Percentiles rank a stretch among this genome's conserved stretches.
Evolutionary conservation across 306 rosid genomes (phyloP).

Genomic region (Carpinus fangiana): DNA sequence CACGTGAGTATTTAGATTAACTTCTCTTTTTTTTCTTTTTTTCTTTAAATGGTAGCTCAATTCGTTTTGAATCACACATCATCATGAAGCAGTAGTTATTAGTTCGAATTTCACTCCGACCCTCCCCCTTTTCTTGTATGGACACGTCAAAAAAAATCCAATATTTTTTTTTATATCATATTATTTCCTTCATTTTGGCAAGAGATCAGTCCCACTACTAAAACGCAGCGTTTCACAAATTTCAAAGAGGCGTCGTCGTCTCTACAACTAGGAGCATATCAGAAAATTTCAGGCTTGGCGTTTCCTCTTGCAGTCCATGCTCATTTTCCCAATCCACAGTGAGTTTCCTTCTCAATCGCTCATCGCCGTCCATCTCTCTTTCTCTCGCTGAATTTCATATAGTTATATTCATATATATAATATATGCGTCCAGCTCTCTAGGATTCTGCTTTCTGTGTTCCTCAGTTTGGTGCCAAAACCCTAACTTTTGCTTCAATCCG

Average conservation of each 20-base stretch:
- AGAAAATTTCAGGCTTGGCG: constrained; percentile 2
- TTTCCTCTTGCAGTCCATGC: constrained; percentile 19
- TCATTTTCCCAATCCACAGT: not conserved
- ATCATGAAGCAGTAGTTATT: no score
- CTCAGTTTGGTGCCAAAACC: constrained; percentile 11
- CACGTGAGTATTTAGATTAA: no score
- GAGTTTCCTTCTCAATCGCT: not conserved
- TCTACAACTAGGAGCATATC: not conserved
- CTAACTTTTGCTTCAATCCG: constrained; percentile 2
- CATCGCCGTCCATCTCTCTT: not conserved
- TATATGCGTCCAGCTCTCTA: not conserved
- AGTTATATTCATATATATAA: not conserved
- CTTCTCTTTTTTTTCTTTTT: no score
- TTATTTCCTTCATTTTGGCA: no score
- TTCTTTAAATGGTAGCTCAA: no score
- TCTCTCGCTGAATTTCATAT: not conserved
- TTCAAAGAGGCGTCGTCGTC: not conserved
- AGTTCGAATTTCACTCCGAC: no score
- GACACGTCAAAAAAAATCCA: no score
- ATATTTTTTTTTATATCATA: no score
- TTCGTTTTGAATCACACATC: no score
- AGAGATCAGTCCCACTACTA: not conserved
- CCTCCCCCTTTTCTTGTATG: no score
- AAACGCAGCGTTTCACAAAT: not conserved
- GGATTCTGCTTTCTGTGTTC: not conserved